phyloP scores from a whole-genome alignment of 139 green algal genomes.

The Picochlorum sp. region DNA sequence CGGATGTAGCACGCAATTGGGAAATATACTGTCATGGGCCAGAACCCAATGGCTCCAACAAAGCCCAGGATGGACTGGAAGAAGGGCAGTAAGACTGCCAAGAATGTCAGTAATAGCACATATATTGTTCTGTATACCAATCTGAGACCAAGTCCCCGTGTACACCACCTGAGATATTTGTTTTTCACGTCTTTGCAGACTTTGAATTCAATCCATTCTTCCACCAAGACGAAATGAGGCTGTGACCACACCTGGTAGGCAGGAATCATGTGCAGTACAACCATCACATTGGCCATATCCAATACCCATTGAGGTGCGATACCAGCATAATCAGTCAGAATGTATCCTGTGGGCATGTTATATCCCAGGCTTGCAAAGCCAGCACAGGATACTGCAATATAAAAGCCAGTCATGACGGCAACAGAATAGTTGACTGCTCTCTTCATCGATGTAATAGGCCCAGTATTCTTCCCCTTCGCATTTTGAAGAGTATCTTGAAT shows the following conservation, averaged over 20 bases:
- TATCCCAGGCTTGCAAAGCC: slow-evolving; percentile 29
- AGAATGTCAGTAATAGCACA: slow-evolving; percentile 15
- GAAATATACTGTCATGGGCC: slow-evolving; percentile 23
- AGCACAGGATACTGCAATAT: slow-evolving; percentile 20
- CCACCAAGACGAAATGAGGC: slow-evolving; percentile 13
- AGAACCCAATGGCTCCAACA: slow-evolving; percentile 33
- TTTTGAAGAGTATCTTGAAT: slow-evolving; percentile 27
- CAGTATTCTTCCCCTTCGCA: not conserved
- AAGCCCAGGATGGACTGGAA: slow-evolving; percentile 21
- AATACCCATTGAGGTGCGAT: slow-evolving; percentile 29
- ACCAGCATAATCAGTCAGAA: slow-evolving; percentile 15
- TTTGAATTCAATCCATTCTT: no score
- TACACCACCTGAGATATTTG: not conserved
- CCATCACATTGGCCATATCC: slow-evolving; percentile 35
- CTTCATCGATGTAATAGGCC: slow-evolving; percentile 18
- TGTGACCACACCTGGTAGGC: slow-evolving; percentile 29
- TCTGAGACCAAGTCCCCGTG: not conserved
- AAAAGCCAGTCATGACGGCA: slow-evolving; percentile 19
- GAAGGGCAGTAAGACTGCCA: slow-evolving; percentile 26
- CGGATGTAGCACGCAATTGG: slow-evolving; percentile 9
- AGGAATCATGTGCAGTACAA: slow-evolving; percentile 22
- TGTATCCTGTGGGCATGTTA: slow-evolving; percentile 12
- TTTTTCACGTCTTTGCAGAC: slow-evolving; percentile 4
- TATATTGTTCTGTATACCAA: slow-evolving; percentile 17
- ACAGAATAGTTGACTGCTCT: slow-evolving; percentile 13